Evolutionary conservation across 345 rosid species (phyloP).

Genomic region (Jatropha curcas): DNA sequence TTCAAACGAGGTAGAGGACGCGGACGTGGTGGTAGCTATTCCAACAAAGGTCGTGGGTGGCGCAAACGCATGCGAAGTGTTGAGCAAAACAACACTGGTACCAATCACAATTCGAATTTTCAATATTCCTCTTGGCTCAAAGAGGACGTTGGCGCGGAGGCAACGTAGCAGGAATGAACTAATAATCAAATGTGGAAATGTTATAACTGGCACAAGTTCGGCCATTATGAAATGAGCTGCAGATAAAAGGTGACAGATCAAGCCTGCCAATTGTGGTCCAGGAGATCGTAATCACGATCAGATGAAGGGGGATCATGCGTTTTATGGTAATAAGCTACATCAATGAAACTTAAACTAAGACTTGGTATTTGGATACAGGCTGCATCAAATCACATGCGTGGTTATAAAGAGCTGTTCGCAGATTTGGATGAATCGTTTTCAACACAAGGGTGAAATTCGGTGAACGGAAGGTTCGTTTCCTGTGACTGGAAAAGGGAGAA

Average conservation of each 20-base stretch:
- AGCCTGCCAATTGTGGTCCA: background rate
- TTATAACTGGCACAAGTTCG: background rate
- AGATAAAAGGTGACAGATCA: background rate
- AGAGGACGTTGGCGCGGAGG: too few species aligned
- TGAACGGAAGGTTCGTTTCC: background rate
- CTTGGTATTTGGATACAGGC: constrained; percentile 3
- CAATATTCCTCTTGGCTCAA: too few species aligned
- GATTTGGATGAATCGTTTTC: constrained; percentile 5
- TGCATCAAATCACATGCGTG: constrained; percentile 12
- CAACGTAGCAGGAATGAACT: too few species aligned
- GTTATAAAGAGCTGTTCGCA: background rate
- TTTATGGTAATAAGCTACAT: background rate
- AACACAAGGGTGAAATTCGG: background rate
- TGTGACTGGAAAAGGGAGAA: background rate
- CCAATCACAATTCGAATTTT: too few species aligned
- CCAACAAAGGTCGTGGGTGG: too few species aligned
- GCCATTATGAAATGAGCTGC: background rate
- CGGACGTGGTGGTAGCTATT: background rate
- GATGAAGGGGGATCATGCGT: background rate
- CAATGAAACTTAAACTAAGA: background rate
- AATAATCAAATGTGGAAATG: background rate
- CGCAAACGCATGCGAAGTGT: too few species aligned
- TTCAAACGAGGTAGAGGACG: background rate
- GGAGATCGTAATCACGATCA: too few species aligned
- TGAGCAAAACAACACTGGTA: too few species aligned